Base-by-base conservation (phyloP, 2,329 filamentous ascomycete genomes). In the Fonsecaea monophora region DNA sequence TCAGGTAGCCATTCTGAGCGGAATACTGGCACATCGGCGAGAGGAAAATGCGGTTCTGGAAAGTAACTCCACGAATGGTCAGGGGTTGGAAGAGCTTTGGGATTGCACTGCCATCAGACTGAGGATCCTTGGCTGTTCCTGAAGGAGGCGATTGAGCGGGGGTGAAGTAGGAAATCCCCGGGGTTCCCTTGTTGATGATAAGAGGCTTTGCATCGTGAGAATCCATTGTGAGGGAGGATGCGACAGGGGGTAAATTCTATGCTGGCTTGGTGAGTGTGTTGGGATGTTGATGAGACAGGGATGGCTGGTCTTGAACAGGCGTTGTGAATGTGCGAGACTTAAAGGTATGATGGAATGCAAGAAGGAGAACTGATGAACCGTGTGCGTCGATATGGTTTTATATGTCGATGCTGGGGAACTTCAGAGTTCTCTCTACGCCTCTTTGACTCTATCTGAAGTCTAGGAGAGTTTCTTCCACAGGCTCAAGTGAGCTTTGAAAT, bases 1-100 rank as follows among this genome's bases (percentile, higher is more conserved):
- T 94, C 70, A 90, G 82, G 78, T 94, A 90, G 45, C 94, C 89
- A 75, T 90, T 85, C 53, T 88, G 75, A 13, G 88, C 86, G 6
- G 84, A 87, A 78, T 91, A 91, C 76, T 90, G 88, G 77, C 89
- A 90, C 3, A 90, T 79, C 0, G 88, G 88, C 1, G 86, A 84
- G 10, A 89, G 79, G 71, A 87, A 84, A 70, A 90, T 87, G 70
- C 89, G 86, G 77, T 90, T 91, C 70, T 88, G 88, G n/a, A 91
- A 81, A 0, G 84, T 87, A n/a, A 88, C 70, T 12, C 74, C 76
- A 18, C 80, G 76, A 64, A 82, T 76, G 2, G 70, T 79, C 25
- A 82, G 71, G 1, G 79, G 80, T 13, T 75, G 74, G 73, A 82
- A 82, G 53, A 82, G 73, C 65, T 84, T 86, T 1, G 85, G 83